Conservation (phyloP, 1,139 yeast genomes). For the Saccharomyces hybrid region DNA sequence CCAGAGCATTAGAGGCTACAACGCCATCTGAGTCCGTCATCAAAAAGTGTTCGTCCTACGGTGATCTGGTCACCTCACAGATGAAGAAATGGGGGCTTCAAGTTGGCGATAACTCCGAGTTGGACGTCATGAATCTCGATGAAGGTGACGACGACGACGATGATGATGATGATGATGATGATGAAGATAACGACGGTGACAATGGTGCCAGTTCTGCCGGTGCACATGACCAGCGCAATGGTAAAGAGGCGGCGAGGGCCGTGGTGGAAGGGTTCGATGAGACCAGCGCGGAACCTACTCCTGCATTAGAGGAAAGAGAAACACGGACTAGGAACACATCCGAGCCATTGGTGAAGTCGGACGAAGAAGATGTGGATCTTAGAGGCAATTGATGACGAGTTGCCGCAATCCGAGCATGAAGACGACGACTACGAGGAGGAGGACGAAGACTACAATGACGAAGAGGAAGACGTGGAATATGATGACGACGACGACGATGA, state of each 20-base stretch:
- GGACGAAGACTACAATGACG: slow-evolving; percentile 21
- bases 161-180: slow-evolving; percentile 28
- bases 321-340: neutral
- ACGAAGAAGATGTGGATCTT: slow-evolving; percentile 45
- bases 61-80: slow-evolving; percentile 60
- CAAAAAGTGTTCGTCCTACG: slow-evolving; percentile 72
- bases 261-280: slow-evolving; percentile 26
- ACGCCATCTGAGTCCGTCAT: slow-evolving; percentile 89
- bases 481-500: slow-evolving; percentile 31
- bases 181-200: slow-evolving; percentile 33
- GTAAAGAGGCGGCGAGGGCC: neutral
- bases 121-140: slow-evolving; percentile 31
- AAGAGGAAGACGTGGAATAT: slow-evolving; percentile 33
- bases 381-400: slow-evolving; percentile 34
- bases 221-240: neutral
- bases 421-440: slow-evolving; percentile 16
- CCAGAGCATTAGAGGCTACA: slow-evolving; percentile 72
- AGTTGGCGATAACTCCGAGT: slow-evolving; percentile 40
- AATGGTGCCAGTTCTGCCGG: slow-evolving; percentile 39
- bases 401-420: slow-evolving; percentile 13
- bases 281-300: neutral
- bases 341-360: slow-evolving; percentile 32
- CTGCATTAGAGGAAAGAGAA: slow-evolving; percentile 17
- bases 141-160: slow-evolving; percentile 31
- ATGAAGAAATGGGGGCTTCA: slow-evolving; percentile 83